phyloP scores from a whole-genome alignment of 345 rosid species.

The Gossypium raimondii region DNA sequence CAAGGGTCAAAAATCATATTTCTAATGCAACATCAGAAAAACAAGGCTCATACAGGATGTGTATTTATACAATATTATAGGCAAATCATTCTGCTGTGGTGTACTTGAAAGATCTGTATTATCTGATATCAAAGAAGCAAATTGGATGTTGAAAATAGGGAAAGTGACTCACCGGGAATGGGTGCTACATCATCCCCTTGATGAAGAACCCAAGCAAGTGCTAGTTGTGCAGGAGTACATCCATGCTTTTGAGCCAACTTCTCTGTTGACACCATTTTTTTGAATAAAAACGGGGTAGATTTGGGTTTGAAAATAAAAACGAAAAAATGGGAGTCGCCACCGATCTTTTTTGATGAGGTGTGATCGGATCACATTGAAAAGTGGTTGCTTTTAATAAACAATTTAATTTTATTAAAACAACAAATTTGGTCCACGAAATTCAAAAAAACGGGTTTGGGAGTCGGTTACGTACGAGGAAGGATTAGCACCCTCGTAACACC shows the following conservation, averaged over 20 bases:
- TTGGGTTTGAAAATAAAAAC: too few species aligned
- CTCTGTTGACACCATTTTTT: background rate
- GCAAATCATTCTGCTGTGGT: background rate
- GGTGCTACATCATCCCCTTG: conserved; percentile 43
- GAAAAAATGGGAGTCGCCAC: too few species aligned
- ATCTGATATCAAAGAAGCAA: background rate
- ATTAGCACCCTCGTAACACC: too few species aligned
- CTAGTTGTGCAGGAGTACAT: conserved; percentile 40
- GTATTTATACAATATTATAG: background rate
- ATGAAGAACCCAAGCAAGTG: conserved; percentile 42
- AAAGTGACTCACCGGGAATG: conserved; percentile 34
- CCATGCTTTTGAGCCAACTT: conserved; percentile 28
- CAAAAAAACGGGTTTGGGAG: too few species aligned
- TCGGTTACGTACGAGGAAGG: too few species aligned
- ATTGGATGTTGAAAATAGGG: background rate
- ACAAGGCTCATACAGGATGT: background rate
- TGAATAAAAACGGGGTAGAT: too few species aligned
- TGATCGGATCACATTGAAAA: too few species aligned
- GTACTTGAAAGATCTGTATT: background rate
- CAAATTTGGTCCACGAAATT: too few species aligned
- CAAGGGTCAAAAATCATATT: background rate
- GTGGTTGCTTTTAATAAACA: too few species aligned
- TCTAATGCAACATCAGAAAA: background rate
- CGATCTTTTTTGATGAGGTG: too few species aligned
- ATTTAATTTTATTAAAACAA: too few species aligned